Base-by-base conservation (phyloP, 2,329 filamentous ascomycete genomes). In the Blastomyces percursus region DNA sequence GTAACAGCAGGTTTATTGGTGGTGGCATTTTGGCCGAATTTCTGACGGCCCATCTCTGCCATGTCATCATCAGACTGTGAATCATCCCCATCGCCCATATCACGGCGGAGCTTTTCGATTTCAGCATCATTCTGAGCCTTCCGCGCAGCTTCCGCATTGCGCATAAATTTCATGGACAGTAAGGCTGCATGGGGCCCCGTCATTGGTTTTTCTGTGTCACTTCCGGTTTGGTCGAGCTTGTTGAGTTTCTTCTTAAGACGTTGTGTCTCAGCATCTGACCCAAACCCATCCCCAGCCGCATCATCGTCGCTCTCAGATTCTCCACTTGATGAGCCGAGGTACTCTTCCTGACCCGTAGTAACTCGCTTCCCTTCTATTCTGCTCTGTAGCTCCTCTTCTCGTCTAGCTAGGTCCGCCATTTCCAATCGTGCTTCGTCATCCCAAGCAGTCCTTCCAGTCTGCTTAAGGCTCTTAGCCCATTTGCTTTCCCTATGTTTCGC, bases 91-190 rank as follows among this genome's bases (percentile, higher is more conserved):
- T 81, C 81, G 59, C 40, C 64, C 27, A 96, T 79, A 57, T 93
- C 88, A 62, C 85, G 84, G 58, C 86, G 82, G 58, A 96, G 84
- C 67, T 85, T 81, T 72, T 78, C 81, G 14, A 90, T 78, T 62
- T 90, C 84, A 62, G 89, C 88, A 69, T 96, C 90, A 68, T 97
- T 96, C 63, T 86, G 83, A 66, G 87, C 84, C 74, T 87, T 91
- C 69, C 86, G 85, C 46, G 86, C 81, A 35, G 87, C 88, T 70
- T 96, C 92, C 1, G 91, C 90, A 67, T 88, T 91, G 69, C 88
- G 86, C 94, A 99, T 97, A 73, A 99, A 99, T 65, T 90, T 90
- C 87, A 99, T 91, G 60, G 84, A 83, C 75, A 90, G 86, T 7
- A 99, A 78, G 68, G 85, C 87, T 16, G 87, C 86, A 67, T 83